Base-by-base conservation (phyloP, 2,329 filamentous ascomycete species). In the Thyridium curvatum region DNA sequence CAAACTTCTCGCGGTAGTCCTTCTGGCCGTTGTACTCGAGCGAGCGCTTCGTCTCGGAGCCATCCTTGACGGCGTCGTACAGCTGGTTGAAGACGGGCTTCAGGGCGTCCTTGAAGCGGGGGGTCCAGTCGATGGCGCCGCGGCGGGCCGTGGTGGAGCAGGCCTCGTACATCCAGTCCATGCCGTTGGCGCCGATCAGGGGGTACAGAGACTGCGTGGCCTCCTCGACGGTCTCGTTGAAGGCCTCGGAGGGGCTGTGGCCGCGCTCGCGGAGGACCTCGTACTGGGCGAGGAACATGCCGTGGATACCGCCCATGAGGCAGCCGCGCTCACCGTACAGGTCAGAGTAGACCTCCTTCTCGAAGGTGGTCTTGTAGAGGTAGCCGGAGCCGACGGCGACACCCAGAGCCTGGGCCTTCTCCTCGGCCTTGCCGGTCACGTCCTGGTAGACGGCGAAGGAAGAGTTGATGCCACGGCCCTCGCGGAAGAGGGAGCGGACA, bases 121-220 rank as follows among this genome's bases (percentile, higher is more conserved):
- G 83, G 64, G 84, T 91, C 93, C 93, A 98, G 80, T 98, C 93
- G 64, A 98, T 94, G 71, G 93, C 93, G 70, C 93, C 93, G 64
- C 93, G 90, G 62, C 93, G 88, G 61, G 93, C 93, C 43, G 93
- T 98, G 64, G 93, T 98, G 49, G 91, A 97, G 86, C 93, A 98
- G 53, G 93, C 93, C 66, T 91, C 90, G 77, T 94, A 98, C 93
- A 98, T 98, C 89, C 94, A 98, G 78, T 98, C 93, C 93, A 98
- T 97, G 62, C 93, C 93, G 72, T 97, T 86, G 71, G 79, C 81
- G 62, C 91, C 93, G 61, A 98, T 98, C 62, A 98, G 79, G 50
- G 93, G 93, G 80, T 98, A 98, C 61, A 98, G 77, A 52, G 81
- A 88, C 80, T 98, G 93, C 38, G 93, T 98, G 51, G 93, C 93